Evolutionary conservation across 2,329 filamentous ascomycete species (phyloP), one percentile per base, ranked within the genome.

Genomic region (Teratosphaeria nubilosa): DNA sequence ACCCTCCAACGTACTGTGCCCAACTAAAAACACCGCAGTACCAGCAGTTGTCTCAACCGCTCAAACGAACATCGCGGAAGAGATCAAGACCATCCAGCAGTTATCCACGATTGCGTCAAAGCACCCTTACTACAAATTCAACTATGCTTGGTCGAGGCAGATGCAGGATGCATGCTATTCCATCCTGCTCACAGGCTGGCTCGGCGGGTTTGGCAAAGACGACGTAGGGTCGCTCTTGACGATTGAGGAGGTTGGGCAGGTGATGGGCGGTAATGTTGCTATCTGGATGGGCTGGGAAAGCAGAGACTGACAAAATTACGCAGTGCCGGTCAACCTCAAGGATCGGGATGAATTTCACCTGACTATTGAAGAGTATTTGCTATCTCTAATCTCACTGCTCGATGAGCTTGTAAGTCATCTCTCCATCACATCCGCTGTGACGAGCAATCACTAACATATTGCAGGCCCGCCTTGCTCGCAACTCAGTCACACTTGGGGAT

Each of bases 121-220:
- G 71, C 87, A 95, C 68, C 92, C 94, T 0, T 99, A 97, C 79
- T 99, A 97, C 84, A 96, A 96, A 82, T 96, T 95, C 78, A 96
- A 96, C 74, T 78, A 80, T 58, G 84, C 90, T 72, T 99, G 94
- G 94, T 82, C 85, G 30, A 84, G 90, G 59, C 84, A 88, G 68
- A 77, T 96, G 57, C 92, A 97, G 74, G 90, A 89, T 72, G 83
- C 89, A 51, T 77, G 78, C 56, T 81, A 80, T 64, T 78, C 80
- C 1, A 79, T 86, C 57, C 74, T 86, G 24, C 73, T 86, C 37
- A 83, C 80, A 69, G 86, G 84, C 56, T 97, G 90, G 86, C 82
- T 97, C 14, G 90, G 91, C 56, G 90, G 90, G 31, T 80, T 91
- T 65, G 64, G 64, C 53, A 77, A 70, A 72, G 76, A 63, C 34